Evolutionary conservation across 176 grass and related monocot species (phyloP), one percentile per base, ranked within the genome.

Genomic region (Canna indica): DNA sequence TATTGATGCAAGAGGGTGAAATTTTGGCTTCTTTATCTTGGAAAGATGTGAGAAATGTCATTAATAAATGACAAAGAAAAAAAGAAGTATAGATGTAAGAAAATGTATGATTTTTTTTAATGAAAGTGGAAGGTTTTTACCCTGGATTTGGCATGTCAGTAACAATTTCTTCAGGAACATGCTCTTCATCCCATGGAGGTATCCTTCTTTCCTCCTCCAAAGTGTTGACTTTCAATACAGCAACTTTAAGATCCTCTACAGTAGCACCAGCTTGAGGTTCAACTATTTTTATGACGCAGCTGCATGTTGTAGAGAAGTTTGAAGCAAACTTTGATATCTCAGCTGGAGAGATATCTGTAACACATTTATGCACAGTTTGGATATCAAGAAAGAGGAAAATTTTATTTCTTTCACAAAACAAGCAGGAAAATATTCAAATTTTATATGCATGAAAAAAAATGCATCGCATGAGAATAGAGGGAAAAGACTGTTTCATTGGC

Each of bases 91-190:
- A n/a, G n/a, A 12, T 46, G 17, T 17, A 34, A 63, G 11, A 4
- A 31, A 52, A 65, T 0, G 18, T 24, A 39, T 3, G 17, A 66
- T 34, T 33, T 18, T 14, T 18, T 14, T 27, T 7, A 7, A 42
- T 20, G 27, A 41, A 45, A 61, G 11, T 13, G 3, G 26, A 5
- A 26, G 26, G 16, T 32, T 35, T 68, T 73, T 92, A 97, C 94
- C 94, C 94, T 83, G 89, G 82, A 59, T 90, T 82, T 76, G 89
- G 94, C 74, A 68, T 79, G 76, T 87, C 75, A 3, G 77, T 78
- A 73, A 99, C 89, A 84, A 99, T 99, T 90, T 99, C 88, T 87
- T 99, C 89, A 74, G 94, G 94, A 52, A 99, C 77, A 87, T 90
- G 80, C 57, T 99, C 94, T 45, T 99, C 94, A 77, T 93, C 83